phyloP scores from a whole-genome alignment of 495 filamentous ascomycete genomes.

The Talaromyces liani region DNA sequence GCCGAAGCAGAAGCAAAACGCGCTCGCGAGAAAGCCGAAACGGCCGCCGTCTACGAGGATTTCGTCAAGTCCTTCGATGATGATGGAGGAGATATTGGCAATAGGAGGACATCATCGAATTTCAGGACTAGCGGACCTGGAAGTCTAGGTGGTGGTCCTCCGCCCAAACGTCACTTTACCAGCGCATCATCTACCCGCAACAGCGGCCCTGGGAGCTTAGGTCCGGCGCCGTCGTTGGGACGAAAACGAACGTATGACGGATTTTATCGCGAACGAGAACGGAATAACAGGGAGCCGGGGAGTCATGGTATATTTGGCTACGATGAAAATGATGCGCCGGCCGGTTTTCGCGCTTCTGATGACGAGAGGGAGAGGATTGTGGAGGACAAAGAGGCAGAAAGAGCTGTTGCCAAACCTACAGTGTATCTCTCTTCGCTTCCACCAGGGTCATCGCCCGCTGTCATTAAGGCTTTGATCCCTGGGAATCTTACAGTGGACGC shows the following conservation, averaged over 20 bases:
- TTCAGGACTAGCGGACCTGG: conserved; percentile 21
- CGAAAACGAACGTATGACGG: conserved; percentile 48
- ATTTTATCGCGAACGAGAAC: conserved; percentile 34
- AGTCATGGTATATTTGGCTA: conserved; percentile 45
- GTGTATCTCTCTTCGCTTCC: conserved; percentile 61
- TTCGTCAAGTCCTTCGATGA: conserved; percentile 88
- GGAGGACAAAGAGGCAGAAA: conserved; percentile 53
- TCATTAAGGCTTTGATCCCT: conserved; percentile 68
- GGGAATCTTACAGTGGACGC: conserved; percentile 63
- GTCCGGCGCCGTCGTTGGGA: conserved; percentile 48
- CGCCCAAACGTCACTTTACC: conserved; percentile 50
- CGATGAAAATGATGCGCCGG: conserved; percentile 43
- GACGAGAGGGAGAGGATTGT: conserved; percentile 43
- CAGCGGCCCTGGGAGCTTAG: conserved; percentile 73
- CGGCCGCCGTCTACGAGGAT: conserved; percentile 80
- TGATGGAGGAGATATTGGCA: conserved; percentile 40
- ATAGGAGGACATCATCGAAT: not conserved
- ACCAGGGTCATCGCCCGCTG: conserved; percentile 59
- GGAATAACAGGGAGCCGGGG: conserved; percentile 15
- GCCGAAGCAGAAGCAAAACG: conserved; percentile 91
- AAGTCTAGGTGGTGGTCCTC: conserved; percentile 26
- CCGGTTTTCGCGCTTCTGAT: conserved; percentile 43
- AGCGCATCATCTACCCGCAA: conserved; percentile 37
- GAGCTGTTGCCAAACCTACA: conserved; percentile 76
- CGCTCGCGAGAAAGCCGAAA: conserved; percentile 78